Conservation (phyloP, 2,329 filamentous ascomycete genomes). For the Cryphonectria parasitica region DNA sequence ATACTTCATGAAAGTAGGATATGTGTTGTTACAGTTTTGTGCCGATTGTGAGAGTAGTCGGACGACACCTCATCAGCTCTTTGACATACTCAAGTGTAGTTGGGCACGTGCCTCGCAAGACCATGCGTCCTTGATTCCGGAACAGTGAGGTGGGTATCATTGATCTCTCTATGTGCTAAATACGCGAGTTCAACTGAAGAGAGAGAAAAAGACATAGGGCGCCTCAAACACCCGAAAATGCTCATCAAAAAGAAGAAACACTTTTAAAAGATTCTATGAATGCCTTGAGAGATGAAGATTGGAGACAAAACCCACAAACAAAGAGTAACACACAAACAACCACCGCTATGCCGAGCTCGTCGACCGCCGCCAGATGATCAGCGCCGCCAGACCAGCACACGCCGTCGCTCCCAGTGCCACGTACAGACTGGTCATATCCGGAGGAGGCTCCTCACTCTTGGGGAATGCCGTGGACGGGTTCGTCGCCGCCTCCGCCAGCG, state of each 20-base stretch:
- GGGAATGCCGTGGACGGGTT: constrained; percentile 88
- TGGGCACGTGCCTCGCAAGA: background rate
- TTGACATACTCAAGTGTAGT: background rate
- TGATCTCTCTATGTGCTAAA: constrained; percentile 2
- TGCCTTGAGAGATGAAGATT: background rate
- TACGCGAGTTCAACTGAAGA: background rate
- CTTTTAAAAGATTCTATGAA: background rate
- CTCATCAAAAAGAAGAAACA: background rate
- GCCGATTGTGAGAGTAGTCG: background rate
- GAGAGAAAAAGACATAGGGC: background rate
- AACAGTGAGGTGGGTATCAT: constrained; percentile 8
- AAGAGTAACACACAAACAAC: background rate
- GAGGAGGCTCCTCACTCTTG: constrained; percentile 82
- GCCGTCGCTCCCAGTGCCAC: constrained; percentile 77
- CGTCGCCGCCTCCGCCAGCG: constrained; percentile 87
- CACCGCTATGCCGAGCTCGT: constrained; percentile 46
- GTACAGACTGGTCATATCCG: constrained; percentile 83
- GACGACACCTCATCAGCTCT: background rate
- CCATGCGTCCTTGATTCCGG: background rate
- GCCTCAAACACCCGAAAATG: constrained; percentile 5
- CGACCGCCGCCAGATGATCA: constrained; percentile 67
- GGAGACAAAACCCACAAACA: background rate
- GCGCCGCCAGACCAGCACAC: constrained; percentile 64
- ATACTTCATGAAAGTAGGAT: too few species aligned
- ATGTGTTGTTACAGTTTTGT: background rate